A percentile compares a stretch with the other conserved stretches of the same genome.
Conservation (phyloP, 345 rosid species). For the Mangifera indica region DNA sequence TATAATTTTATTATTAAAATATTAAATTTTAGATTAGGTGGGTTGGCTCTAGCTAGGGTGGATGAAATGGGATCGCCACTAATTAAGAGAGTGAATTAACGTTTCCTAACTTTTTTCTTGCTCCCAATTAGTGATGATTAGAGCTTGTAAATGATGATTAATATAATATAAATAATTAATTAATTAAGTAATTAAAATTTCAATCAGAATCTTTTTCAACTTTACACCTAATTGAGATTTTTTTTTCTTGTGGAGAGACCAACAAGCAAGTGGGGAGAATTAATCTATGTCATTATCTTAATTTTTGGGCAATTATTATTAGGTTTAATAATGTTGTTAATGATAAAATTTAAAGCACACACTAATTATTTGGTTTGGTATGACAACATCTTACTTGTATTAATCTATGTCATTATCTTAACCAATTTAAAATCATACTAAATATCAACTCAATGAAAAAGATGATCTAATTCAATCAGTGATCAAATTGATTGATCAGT, state of each 20-base stretch:
- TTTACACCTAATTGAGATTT: constrained; percentile 4
- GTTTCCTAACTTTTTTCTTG: constrained; percentile 26
- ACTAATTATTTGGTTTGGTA: too few relatives aligned
- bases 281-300: too few relatives aligned
- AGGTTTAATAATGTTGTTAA: too few relatives aligned
- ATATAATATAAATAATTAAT: neutral
- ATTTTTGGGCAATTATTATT: too few relatives aligned
- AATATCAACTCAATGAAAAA: too few relatives aligned
- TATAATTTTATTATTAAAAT: too few relatives aligned
- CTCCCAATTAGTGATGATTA: constrained; percentile 24
- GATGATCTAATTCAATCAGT: too few relatives aligned
- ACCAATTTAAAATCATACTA: too few relatives aligned
- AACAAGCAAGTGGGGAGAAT: constrained; percentile 25
- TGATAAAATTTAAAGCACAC: too few relatives aligned
- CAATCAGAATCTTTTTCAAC: constrained; percentile 21
- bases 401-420: too few relatives aligned
- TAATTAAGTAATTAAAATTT: neutral
- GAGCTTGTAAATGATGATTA: constrained; percentile 5
- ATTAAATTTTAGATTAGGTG: neutral
- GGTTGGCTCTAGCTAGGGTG: constrained; percentile 8
- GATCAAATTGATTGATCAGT: too few relatives aligned
- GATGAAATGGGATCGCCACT: constrained; percentile 38
- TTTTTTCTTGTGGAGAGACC: constrained; percentile 26
- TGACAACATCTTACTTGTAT: too few relatives aligned
- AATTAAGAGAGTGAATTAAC: constrained; percentile 34